Evolutionary conservation across 2,329 filamentous ascomycete genomes (phyloP), one percentile per base, ranked within the genome.

Genomic region (Penicillium sp.): DNA sequence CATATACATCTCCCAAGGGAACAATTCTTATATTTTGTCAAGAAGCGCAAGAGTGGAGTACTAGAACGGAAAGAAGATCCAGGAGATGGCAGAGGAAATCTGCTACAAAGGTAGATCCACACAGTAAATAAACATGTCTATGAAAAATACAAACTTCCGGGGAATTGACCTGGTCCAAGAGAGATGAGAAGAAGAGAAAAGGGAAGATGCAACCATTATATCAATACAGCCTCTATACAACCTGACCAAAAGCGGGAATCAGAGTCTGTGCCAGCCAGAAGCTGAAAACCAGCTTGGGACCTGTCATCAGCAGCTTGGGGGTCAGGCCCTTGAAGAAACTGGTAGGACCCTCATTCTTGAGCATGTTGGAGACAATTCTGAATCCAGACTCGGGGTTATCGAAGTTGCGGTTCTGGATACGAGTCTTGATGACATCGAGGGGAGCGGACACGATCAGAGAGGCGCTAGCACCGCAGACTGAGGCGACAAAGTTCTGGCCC

Each of bases 201-300:
- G 43, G 52, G 50, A 50, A 46, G 52, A 52, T 55, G 44, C 46
- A 52, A 46, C 35, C 50, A 58, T 59, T 60, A 56, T 49, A 54
- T 54, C 4, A 54, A 45, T 41, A 52, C 40, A 49, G 36, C 45
- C 41, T 62, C 58, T 78, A 83, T 69, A 83, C 73, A 51, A 84
- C 69, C 71, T 83, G 82, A 65, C 82, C 88, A 72, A 97, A 97
- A 33, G 90, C 87, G 43, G 93, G 93, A 68, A 99, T 99, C 64
- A 99, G 79, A 27, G 93, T 97, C 79, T 99, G 93, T 50, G 93
- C 93, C 68, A 99, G 83, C 93, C 93, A 99, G 84, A 99, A 99
- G 54, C 91, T 96, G 79, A 99, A 99, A 56, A 97, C 93, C 53
- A 99, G 81, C 82, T 99, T 99, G 56, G 93, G 93, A 19, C 93